Evolutionary conservation across 495 filamentous ascomycete species (phyloP).

Genomic region (Amorphotheca resinae): DNA sequence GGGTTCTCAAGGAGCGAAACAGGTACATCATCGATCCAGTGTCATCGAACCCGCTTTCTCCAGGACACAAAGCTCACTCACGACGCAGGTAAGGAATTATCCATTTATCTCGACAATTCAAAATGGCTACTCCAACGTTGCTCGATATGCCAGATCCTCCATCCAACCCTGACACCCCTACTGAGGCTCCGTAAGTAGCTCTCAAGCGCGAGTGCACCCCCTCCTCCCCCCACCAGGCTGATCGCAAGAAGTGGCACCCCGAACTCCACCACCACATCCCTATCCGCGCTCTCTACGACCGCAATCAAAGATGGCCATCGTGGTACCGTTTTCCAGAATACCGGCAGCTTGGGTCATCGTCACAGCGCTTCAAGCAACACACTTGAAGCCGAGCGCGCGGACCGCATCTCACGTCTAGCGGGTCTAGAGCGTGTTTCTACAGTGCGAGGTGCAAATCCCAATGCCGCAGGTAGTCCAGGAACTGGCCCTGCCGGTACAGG

Average conservation of each 20-base stretch:
- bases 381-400: constrained; percentile 80
- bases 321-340: constrained; percentile 46
- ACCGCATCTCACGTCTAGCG: constrained; percentile 83
- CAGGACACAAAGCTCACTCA: too few species aligned
- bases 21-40: too few species aligned
- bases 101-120: too few species aligned
- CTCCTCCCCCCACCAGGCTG: constrained; percentile 1
- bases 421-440: constrained; percentile 72
- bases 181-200: constrained; percentile 70
- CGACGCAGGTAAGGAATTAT: too few species aligned
- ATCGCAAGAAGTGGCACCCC: constrained; percentile 63
- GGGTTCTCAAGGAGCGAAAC: too few species aligned
- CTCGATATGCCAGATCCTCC: constrained; percentile 79
- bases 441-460: constrained; percentile 35
- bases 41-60: too few species aligned
- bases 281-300: constrained; percentile 78
- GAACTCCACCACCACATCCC: constrained; percentile 72
- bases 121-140: constrained; percentile 43
- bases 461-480: constrained; percentile 18
- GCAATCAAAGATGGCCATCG: constrained; percentile 91
- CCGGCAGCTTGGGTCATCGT: constrained; percentile 36
- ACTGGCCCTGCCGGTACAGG: constrained; percentile 29
- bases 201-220: too few species aligned
- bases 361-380: constrained; percentile 53
- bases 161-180: constrained; percentile 77